phyloP scores from a whole-genome alignment of 2,329 filamentous ascomycete genomes.

The Pseudogymnoascus pannorum region DNA sequence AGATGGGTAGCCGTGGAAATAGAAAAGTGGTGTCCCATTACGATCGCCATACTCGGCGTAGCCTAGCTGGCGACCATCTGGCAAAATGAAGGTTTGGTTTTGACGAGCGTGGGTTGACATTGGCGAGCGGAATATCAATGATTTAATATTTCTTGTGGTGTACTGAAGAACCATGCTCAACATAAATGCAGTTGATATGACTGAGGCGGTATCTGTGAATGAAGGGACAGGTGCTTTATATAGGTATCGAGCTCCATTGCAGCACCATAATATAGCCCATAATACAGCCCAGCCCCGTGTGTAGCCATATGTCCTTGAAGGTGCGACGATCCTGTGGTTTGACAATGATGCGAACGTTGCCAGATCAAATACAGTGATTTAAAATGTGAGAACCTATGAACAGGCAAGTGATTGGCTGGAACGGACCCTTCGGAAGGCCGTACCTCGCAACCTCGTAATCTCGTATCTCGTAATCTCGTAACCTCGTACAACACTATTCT shows the following conservation, averaged over 20 bases:
- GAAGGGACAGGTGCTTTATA: not conserved
- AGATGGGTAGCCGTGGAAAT: constrained; percentile 38
- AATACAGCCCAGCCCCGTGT: not conserved
- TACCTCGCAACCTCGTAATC: not conserved
- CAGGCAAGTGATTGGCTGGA: not conserved
- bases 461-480: not conserved
- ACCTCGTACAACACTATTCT: not conserved
- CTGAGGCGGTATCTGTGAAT: not conserved
- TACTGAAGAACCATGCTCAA: not conserved
- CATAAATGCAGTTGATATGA: not conserved
- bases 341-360: not conserved
- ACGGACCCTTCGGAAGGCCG: not conserved
- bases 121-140: not conserved
- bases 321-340: not conserved
- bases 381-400: not conserved
- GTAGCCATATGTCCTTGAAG: not conserved
- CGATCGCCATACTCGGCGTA: constrained; percentile 34
- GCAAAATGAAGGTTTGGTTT: constrained; percentile 26
- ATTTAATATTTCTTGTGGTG: not conserved
- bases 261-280: not conserved
- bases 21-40: constrained; percentile 24
- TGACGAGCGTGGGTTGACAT: constrained; percentile 9
- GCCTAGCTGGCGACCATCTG: constrained; percentile 35
- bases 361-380: not conserved
- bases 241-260: not conserved